Percentiles rank a stretch among this genome's conserved stretches.
These are phyloP conservation scores for Pyrus hybrid DNA, from an alignment of 331 rosid genomes.

Conservation along the genomic window DNA sequence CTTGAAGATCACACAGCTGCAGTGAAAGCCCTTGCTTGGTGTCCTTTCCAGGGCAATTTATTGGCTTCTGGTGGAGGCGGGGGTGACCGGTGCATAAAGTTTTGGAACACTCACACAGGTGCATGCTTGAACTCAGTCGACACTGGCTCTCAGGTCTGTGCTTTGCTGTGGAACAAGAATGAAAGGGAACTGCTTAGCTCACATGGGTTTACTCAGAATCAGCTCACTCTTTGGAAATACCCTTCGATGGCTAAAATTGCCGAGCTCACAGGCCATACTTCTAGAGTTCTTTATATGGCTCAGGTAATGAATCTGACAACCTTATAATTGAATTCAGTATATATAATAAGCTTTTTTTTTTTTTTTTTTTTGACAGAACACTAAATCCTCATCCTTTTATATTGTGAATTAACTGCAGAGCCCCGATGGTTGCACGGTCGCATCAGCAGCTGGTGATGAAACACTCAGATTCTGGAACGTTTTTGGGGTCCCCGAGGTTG, in stretches of 20 bases:
- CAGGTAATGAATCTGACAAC: slow-evolving; percentile 20
- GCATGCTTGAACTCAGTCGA: slow-evolving; percentile 71
- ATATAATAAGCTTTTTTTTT: too few relatives aligned
- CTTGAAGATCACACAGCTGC: slow-evolving; percentile 76
- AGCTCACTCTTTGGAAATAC: slow-evolving; percentile 80
- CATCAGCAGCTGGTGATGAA: slow-evolving; percentile 74
- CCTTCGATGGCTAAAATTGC: slow-evolving; percentile 86
- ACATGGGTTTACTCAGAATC: slow-evolving; percentile 71
- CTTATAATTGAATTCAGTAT: not conserved
- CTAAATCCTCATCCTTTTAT: not conserved
- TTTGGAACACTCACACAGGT: slow-evolving; percentile 82
- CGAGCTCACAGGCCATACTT: slow-evolving; percentile 79
- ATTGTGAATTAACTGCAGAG: slow-evolving; percentile 23
- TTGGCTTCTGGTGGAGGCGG: slow-evolving; percentile 76
- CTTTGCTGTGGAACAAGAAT: slow-evolving; percentile 76
- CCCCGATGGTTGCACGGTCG: slow-evolving; percentile 81
- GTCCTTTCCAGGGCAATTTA: slow-evolving; percentile 75
- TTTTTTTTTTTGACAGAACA: too few relatives aligned
- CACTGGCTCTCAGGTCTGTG: slow-evolving; percentile 75
- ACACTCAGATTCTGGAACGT: slow-evolving; percentile 75
- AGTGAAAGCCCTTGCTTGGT: slow-evolving; percentile 82
- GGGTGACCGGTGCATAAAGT: slow-evolving; percentile 68
- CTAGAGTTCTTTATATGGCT: slow-evolving; percentile 74
- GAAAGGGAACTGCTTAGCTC: slow-evolving; percentile 81
- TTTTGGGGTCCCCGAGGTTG: slow-evolving; percentile 65